Conservation (phyloP, 352 stramenopile species). For the Lagenidium giganteum region DNA sequence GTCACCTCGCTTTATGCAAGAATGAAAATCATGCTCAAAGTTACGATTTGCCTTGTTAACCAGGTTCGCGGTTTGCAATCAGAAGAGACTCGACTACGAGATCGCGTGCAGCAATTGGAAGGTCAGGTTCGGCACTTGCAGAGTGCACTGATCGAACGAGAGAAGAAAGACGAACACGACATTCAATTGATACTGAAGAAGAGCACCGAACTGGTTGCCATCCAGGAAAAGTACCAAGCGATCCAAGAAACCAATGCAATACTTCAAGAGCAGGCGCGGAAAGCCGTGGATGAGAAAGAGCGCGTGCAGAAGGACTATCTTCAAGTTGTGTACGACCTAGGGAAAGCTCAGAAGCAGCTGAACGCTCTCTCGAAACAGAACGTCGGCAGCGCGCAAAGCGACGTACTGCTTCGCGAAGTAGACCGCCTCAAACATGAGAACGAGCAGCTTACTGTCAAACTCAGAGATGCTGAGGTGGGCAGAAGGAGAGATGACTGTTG, state of each 20-base stretch:
- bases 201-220: constrained; percentile 14
- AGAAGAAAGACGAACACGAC: constrained; percentile 18
- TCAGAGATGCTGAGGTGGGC: constrained; percentile 23
- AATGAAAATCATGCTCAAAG: too few relatives aligned
- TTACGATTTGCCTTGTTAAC: too few relatives aligned
- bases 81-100: constrained; percentile 15
- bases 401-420: constrained; percentile 29
- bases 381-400: constrained; percentile 18
- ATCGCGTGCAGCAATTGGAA: constrained; percentile 16
- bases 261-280: constrained; percentile 24
- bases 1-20: too few relatives aligned
- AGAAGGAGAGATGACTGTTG: background rate
- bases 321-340: constrained; percentile 41
- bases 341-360: constrained; percentile 38
- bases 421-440: constrained; percentile 26
- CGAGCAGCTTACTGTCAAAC: constrained; percentile 19
- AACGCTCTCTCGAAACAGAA: constrained; percentile 31
- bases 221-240: constrained; percentile 22
- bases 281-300: constrained; percentile 29
- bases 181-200: constrained; percentile 22
- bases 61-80: constrained; percentile 10
- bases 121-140: constrained; percentile 18
- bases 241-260: constrained; percentile 30
- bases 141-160: constrained; percentile 15
- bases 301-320: constrained; percentile 41